Percentiles rank a stretch among this genome's conserved stretches.
Evolutionary conservation across 2,329 filamentous ascomycete genomes (phyloP).

Genomic region (Cordyceps fumosorosea): DNA sequence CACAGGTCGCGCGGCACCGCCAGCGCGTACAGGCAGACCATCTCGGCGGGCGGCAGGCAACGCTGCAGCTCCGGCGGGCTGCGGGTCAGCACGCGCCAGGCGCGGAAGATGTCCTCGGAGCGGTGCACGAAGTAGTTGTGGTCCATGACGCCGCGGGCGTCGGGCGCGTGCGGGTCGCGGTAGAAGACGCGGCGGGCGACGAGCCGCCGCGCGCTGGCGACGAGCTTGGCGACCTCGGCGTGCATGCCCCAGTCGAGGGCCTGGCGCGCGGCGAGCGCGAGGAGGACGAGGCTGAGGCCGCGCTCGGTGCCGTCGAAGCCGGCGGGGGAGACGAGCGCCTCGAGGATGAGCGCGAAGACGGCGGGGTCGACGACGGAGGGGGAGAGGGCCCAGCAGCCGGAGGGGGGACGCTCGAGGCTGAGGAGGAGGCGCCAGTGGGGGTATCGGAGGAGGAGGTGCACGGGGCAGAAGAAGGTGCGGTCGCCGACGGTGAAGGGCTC

Average conservation of each 20-base stretch:
- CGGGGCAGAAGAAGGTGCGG: slow-evolving; percentile 12
- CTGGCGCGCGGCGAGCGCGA: slow-evolving; percentile 16
- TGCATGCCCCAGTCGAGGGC: slow-evolving; percentile 16
- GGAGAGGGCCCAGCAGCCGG: slow-evolving; percentile 14
- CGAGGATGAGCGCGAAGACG: slow-evolving; percentile 20
- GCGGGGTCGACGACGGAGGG: slow-evolving; percentile 14
- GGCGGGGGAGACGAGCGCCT: slow-evolving; percentile 13
- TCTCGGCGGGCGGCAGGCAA: background rate
- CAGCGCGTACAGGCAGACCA: slow-evolving; percentile 13
- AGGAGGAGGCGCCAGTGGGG: slow-evolving; percentile 10
- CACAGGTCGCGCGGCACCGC: slow-evolving; percentile 14
- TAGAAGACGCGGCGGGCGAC: slow-evolving; percentile 19
- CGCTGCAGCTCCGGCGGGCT: background rate
- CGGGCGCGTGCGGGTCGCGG: slow-evolving; percentile 25
- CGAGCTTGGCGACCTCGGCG: slow-evolving; percentile 17
- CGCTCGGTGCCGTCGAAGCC: slow-evolving; percentile 19
- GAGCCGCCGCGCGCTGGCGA: slow-evolving; percentile 18
- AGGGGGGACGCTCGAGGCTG: slow-evolving; percentile 5
- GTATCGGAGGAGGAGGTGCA: slow-evolving; percentile 8
- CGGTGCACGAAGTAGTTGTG: slow-evolving; percentile 17
- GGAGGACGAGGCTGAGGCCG: slow-evolving; percentile 19
- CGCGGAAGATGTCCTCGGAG: slow-evolving; percentile 21
- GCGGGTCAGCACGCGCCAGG: slow-evolving; percentile 14
- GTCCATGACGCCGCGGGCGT: slow-evolving; percentile 19
- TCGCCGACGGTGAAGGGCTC: slow-evolving; percentile 11